These are phyloP conservation scores for Lentinula boryana DNA, from an alignment of 768 basidiomycete species.

Conservation along the genomic window DNA sequence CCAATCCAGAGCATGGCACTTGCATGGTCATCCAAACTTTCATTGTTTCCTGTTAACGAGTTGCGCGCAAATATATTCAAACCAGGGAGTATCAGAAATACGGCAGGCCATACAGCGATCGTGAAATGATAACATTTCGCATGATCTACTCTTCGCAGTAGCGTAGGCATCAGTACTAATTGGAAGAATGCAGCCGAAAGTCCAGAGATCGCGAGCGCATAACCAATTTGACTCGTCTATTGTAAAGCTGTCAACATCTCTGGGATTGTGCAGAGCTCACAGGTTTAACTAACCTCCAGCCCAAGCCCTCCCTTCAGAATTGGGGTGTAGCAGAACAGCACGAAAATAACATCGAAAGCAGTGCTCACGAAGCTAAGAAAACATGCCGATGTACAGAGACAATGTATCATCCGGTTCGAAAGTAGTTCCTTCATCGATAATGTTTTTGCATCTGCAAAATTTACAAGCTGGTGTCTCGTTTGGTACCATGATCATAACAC, in stretches of 20 bases:
- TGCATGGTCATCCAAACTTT: conserved; percentile 12
- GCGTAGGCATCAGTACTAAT: conserved; percentile 44
- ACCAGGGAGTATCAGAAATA: conserved; percentile 41
- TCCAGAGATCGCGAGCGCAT: conserved; percentile 46
- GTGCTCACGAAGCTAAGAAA: conserved; percentile 49
- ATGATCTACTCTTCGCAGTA: conserved; percentile 43
- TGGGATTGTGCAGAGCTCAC: background rate
- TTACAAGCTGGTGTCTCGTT: conserved; percentile 32
- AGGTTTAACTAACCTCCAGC: conserved; percentile 34
- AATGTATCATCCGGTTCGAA: conserved; percentile 45
- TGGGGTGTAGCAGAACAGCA: conserved; percentile 62
- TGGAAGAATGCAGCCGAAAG: conserved; percentile 40
- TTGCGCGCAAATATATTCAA: conserved; percentile 40
- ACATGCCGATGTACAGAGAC: conserved; percentile 47
- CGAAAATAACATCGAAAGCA: conserved; percentile 65
- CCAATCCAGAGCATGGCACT: conserved; percentile 40
- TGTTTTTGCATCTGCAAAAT: background rate
- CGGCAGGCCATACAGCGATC: conserved; percentile 47
- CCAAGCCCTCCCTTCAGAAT: conserved; percentile 50
- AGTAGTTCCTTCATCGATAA: conserved; percentile 25
- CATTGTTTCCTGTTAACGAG: conserved; percentile 5
- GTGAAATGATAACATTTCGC: conserved; percentile 47
- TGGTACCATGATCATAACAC: background rate
- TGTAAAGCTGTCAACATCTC: conserved; percentile 4
- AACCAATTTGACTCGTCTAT: conserved; percentile 40